Evolutionary conservation across 768 basidiomycete genomes (phyloP).

Genomic region (Chalciporus chontae): DNA sequence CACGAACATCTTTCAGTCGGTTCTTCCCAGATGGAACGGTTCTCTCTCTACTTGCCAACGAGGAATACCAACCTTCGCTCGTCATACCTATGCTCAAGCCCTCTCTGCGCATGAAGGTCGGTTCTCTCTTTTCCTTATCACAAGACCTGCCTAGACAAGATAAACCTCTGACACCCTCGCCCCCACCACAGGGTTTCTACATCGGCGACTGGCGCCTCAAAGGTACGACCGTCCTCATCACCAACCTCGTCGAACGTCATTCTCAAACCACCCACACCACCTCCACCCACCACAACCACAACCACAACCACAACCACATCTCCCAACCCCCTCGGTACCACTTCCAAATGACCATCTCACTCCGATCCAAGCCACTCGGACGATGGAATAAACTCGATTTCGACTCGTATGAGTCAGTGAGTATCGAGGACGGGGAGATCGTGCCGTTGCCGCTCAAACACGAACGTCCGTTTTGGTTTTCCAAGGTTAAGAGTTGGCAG

Average conservation of each 20-base stretch:
- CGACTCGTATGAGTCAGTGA: conserved; percentile 67
- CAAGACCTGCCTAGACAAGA: neutral
- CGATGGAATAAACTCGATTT: conserved; percentile 83
- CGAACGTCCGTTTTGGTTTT: conserved; percentile 92
- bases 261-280: conserved; percentile 4
- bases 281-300: neutral
- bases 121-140: neutral
- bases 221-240: conserved; percentile 56
- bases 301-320: conserved; percentile 2
- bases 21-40: conserved; percentile 88
- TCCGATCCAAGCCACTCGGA: conserved; percentile 72
- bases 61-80: conserved; percentile 64
- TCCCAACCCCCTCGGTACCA: conserved; percentile 45
- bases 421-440: conserved; percentile 71
- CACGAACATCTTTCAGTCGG: conserved; percentile 45
- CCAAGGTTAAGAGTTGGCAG: conserved; percentile 74
- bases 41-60: conserved; percentile 80
- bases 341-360: conserved; percentile 69
- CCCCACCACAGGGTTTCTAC: conserved; percentile 55
- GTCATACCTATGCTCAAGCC: conserved; percentile 77
- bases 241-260: conserved; percentile 56
- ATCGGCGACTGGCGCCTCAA: conserved; percentile 71
- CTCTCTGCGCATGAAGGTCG: conserved; percentile 73
- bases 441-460: conserved; percentile 70
- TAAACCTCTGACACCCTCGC: neutral